These are phyloP conservation scores for Colletotrichum agaves DNA, from an alignment of 2,329 filamentous ascomycete genomes.

Conservation along the genomic window DNA sequence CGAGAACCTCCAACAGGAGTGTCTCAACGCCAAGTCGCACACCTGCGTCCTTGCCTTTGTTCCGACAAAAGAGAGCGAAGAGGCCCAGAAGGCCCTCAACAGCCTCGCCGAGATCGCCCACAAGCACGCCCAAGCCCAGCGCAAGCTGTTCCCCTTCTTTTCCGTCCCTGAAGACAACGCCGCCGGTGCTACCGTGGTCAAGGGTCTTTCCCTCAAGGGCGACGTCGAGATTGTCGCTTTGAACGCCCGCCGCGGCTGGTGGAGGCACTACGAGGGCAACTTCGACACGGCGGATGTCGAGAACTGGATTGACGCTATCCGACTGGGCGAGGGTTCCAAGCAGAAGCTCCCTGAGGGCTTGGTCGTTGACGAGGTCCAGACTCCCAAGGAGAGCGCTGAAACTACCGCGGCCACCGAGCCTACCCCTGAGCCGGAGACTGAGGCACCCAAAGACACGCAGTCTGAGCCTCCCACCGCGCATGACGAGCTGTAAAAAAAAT, in stretches of 20 bases:
- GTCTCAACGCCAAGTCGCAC: conserved; percentile 78
- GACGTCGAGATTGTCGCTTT: conserved; percentile 81
- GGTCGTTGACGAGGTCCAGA: conserved; percentile 50
- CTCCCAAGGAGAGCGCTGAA: conserved; percentile 16
- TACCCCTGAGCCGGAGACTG: conserved; percentile 39
- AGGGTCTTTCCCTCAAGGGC: conserved; percentile 69
- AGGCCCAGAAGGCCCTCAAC: conserved; percentile 66
- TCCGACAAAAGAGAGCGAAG: conserved; percentile 59
- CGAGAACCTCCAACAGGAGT: conserved; percentile 74
- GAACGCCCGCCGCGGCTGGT: conserved; percentile 89
- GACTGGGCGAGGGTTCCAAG: conserved; percentile 87
- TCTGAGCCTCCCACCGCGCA: conserved; percentile 48
- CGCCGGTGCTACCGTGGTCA: conserved; percentile 56
- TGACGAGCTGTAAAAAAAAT: conserved; percentile 59
- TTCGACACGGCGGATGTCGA: conserved; percentile 75
- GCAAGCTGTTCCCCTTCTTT: conserved; percentile 85
- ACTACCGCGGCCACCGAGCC: conserved; percentile 35
- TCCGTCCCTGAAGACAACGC: conserved; percentile 67
- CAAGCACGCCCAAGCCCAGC: conserved; percentile 75
- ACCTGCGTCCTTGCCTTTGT: conserved; percentile 86
- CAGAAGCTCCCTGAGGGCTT: conserved; percentile 75
- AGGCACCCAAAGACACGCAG: conserved; percentile 50
- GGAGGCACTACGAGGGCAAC: conserved; percentile 75
- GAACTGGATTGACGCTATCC: conserved; percentile 89
- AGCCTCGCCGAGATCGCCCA: conserved; percentile 78